phyloP scores from a whole-genome alignment of 1,284 basidiomycete species.

The Pholiota adiposa region DNA sequence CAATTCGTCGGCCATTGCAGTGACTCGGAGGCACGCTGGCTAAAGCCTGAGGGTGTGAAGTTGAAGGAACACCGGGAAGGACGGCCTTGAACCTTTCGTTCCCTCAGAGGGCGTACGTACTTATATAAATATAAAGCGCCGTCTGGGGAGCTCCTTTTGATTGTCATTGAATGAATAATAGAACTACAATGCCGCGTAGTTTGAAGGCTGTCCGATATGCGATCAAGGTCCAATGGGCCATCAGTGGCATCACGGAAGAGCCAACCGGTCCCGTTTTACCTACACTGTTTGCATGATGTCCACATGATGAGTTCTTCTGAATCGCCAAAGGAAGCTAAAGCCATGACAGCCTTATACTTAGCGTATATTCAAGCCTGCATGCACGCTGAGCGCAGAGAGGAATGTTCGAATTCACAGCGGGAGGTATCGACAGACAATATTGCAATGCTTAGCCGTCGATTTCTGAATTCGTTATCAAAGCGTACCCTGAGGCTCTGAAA shows the following conservation, averaged over 20 bases:
- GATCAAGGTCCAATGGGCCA: slow-evolving; percentile 3
- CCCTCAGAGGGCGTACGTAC: background rate
- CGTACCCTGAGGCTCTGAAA: background rate
- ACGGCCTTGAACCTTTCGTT: background rate
- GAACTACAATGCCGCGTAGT: background rate
- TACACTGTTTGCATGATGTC: slow-evolving; percentile 4
- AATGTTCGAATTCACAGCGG: background rate
- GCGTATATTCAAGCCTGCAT: background rate
- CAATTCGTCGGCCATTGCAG: slow-evolving; percentile 6
- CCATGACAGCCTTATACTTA: background rate
- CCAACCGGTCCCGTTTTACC: background rate
- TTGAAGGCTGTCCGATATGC: background rate
- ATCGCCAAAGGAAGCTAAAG: background rate
- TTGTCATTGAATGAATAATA: background rate
- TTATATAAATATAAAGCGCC: slow-evolving; percentile 13
- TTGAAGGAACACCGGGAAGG: slow-evolving; percentile 8
- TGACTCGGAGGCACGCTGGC: background rate
- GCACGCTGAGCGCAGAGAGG: background rate
- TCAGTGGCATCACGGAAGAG: slow-evolving; percentile 6
- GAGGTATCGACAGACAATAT: background rate
- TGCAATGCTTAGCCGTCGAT: too few species aligned
- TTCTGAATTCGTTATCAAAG: background rate
- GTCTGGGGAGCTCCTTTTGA: background rate
- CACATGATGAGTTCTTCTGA: background rate
- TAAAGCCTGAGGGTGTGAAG: background rate